These are phyloP conservation scores for Typha latifolia DNA, from an alignment of 176 grass and related monocot genomes.

Conservation along the genomic window DNA sequence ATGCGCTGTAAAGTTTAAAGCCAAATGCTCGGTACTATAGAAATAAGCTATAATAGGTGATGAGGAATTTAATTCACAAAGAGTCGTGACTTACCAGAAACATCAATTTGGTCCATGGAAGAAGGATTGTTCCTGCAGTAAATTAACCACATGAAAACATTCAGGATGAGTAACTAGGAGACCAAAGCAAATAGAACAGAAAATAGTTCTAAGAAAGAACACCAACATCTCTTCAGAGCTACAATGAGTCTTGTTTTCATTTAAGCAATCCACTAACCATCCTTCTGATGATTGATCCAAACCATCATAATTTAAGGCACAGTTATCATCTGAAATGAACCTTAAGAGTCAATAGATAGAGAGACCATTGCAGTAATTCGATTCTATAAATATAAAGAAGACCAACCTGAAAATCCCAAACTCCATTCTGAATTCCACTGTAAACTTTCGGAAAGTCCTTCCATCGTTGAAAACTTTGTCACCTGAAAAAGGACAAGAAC, in stretches of 20 bases:
- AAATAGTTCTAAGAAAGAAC: not conserved
- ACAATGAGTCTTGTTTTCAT: slow-evolving; percentile 39
- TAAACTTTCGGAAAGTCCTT: slow-evolving; percentile 50
- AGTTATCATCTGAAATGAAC: slow-evolving; percentile 39
- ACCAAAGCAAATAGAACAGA: not conserved
- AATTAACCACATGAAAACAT: slow-evolving; percentile 14
- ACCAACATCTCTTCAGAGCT: slow-evolving; percentile 50
- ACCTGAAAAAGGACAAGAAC: slow-evolving; percentile 23
- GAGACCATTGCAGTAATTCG: not conserved
- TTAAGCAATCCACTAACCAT: slow-evolving; percentile 63
- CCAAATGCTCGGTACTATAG: not conserved
- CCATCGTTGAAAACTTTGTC: slow-evolving; percentile 43
- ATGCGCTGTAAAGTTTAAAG: not conserved
- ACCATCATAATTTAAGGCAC: slow-evolving; percentile 47
- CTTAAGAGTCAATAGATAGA: slow-evolving; percentile 18
- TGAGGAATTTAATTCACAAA: not conserved
- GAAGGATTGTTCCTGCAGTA: slow-evolving; percentile 40
- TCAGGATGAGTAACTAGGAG: not conserved
- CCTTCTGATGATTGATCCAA: slow-evolving; percentile 64
- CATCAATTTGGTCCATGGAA: slow-evolving; percentile 23
- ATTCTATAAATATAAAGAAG: not conserved
- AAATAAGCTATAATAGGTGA: not conserved
- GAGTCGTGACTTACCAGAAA: slow-evolving; percentile 36
- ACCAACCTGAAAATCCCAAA: slow-evolving; percentile 53
- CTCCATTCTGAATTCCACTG: slow-evolving; percentile 33